Conservation (phyloP, 1,284 basidiomycete genomes). For the Melampsora americana region DNA sequence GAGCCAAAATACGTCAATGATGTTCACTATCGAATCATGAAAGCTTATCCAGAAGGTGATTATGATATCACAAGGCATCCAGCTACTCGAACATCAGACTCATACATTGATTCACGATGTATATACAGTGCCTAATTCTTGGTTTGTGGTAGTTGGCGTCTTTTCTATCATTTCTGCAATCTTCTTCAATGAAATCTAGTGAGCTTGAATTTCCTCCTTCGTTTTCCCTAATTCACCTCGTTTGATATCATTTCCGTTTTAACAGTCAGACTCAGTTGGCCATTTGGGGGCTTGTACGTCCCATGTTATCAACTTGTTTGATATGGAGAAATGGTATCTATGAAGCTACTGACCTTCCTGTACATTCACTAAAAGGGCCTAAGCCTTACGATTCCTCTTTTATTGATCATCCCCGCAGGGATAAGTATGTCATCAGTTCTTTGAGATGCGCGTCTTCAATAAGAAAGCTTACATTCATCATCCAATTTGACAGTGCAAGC, state of each 20-base stretch:
- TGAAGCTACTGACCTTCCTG: neutral
- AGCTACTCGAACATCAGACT: neutral
- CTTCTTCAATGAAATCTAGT: constrained; percentile 47
- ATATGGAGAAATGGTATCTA: neutral
- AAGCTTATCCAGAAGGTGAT: constrained; percentile 50
- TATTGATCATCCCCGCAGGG: constrained; percentile 25
- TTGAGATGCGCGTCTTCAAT: neutral
- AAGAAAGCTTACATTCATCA: neutral
- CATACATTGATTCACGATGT: neutral
- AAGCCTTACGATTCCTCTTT: constrained; percentile 23
- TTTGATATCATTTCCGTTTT: neutral
- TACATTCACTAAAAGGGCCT: neutral
- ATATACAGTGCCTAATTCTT: constrained; percentile 52
- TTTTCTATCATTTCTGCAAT: constrained; percentile 49
- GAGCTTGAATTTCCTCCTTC: neutral
- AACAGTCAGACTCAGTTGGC: constrained; percentile 34
- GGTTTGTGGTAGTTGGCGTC: constrained; percentile 50
- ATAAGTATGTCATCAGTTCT: constrained; percentile 3
- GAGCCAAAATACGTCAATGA: constrained; percentile 46
- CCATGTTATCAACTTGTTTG: neutral
- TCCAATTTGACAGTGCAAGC: constrained; percentile 12
- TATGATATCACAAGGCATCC: neutral
- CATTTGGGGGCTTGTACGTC: constrained; percentile 39
- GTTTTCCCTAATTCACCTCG: neutral
- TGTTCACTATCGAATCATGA: constrained; percentile 54